Conservation (phyloP, 169 alveolate species). For the Plasmodium cynomolgi region DNA sequence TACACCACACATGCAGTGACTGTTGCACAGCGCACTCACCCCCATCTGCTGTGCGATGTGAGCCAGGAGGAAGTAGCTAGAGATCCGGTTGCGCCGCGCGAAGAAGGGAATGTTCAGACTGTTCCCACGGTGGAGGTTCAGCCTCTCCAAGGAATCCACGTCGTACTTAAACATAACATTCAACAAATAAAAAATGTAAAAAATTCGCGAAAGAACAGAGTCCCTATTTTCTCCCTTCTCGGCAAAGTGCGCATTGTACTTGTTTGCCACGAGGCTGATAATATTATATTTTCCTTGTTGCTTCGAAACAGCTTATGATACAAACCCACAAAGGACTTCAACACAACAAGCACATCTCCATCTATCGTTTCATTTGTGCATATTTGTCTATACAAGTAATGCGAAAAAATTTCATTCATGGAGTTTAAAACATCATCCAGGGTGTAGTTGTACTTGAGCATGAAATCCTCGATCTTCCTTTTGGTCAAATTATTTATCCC, state of each 20-base stretch:
- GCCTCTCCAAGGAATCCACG: not conserved
- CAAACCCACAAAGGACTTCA: constrained; percentile 17
- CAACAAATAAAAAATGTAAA: constrained; percentile 35
- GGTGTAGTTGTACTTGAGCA: constrained; percentile 53
- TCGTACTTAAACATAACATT: constrained; percentile 29
- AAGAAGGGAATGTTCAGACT: constrained; percentile 24
- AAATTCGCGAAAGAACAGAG: constrained; percentile 18
- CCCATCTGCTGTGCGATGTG: constrained; percentile 10
- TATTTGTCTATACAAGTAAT: constrained; percentile 26
- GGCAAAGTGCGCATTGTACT: constrained; percentile 19
- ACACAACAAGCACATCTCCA: not conserved
- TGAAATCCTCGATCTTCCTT: constrained; percentile 30
- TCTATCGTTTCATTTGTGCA: constrained; percentile 35
- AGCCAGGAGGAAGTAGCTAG: not conserved
- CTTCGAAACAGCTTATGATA: constrained; percentile 59
- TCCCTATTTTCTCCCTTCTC: constrained; percentile 2
- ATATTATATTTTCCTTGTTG: constrained; percentile 35
- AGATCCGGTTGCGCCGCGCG: not conserved
- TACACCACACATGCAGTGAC: not conserved
- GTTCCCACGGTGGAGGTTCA: constrained; percentile 18
- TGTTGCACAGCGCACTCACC: constrained; percentile 1
- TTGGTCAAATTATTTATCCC: constrained; percentile 32
- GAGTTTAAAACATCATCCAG: constrained; percentile 38
- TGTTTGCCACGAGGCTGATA: constrained; percentile 14
- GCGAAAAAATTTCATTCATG: constrained; percentile 35